These are phyloP conservation scores for Acanthamoeba rhysodes DNA, from an alignment of 208 protist species.

Conservation along the genomic window DNA sequence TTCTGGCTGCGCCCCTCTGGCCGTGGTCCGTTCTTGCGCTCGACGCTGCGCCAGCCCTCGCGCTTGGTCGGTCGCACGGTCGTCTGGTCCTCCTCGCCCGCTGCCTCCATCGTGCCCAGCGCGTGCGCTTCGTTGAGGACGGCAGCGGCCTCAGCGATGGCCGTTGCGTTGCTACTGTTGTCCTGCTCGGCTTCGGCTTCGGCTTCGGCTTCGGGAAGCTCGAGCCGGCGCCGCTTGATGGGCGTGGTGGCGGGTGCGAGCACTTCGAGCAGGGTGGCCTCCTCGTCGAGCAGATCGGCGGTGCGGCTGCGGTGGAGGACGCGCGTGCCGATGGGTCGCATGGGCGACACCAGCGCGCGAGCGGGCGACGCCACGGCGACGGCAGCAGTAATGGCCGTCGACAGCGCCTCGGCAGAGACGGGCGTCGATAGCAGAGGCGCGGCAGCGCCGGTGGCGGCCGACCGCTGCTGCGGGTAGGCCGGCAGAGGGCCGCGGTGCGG, in stretches of 20 bases:
- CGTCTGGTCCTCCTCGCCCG: neutral
- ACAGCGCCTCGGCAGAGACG: neutral
- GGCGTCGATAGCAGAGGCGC: neutral
- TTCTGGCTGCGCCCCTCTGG: neutral
- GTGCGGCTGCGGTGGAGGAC: neutral
- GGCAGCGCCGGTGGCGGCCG: neutral
- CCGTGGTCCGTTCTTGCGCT: neutral
- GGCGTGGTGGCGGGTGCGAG: neutral
- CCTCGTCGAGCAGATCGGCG: neutral
- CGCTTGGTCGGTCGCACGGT: neutral
- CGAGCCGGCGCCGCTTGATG: neutral
- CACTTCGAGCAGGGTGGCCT: neutral
- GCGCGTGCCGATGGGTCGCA: neutral
- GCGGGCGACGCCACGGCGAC: neutral
- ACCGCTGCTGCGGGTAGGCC: neutral
- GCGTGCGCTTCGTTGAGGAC: neutral
- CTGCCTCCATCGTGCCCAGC: neutral
- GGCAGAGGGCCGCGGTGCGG: neutral
- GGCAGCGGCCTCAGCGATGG: neutral
- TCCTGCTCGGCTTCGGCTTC: too few species aligned
- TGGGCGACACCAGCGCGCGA: slow-evolving; percentile 31
- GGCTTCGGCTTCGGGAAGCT: neutral
- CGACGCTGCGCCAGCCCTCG: slow-evolving; percentile 40
- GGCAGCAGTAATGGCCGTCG: neutral
- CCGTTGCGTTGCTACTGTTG: neutral